phyloP scores from a whole-genome alignment of 139 green algal genomes.

The Micromonas commoda region DNA sequence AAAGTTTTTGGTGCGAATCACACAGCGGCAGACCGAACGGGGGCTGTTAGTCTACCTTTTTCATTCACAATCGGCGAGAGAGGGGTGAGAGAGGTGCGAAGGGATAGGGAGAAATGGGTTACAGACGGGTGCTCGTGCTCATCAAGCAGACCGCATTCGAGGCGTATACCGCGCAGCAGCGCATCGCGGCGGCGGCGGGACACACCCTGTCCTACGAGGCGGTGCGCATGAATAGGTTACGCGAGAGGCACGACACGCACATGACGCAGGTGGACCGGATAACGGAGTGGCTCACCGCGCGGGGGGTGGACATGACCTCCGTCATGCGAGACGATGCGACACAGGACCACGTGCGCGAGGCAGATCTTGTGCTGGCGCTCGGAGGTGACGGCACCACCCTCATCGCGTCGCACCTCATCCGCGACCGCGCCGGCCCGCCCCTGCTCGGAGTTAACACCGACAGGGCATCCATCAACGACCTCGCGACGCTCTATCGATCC shows the following conservation, averaged over 20 bases:
- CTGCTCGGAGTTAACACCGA: not conserved
- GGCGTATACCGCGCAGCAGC: not conserved
- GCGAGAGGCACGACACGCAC: not conserved
- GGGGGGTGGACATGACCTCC: not conserved
- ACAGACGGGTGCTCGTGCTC: not conserved
- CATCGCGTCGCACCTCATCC: not conserved
- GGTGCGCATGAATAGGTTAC: not conserved
- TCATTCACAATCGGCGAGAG: too few relatives aligned
- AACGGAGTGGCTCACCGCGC: not conserved
- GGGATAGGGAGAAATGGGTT: too few relatives aligned
- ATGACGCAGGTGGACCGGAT: not conserved
- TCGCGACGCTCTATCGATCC: not conserved
- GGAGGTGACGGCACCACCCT: conserved; percentile 16
- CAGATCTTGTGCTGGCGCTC: conserved; percentile 3
- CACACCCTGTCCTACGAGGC: not conserved
- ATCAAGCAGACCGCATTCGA: not conserved
- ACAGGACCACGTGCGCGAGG: not conserved
- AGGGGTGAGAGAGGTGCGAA: too few relatives aligned
- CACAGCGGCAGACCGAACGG: too few relatives aligned
- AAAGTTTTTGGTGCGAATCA: too few relatives aligned
- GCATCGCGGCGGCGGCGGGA: not conserved
- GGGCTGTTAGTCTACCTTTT: too few relatives aligned
- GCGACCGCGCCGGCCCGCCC: too few relatives aligned
- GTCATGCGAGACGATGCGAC: not conserved
- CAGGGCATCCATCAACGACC: not conserved